Base-by-base conservation (phyloP, 2,329 filamentous ascomycete genomes). In the Hymenoscyphus fraxineus region DNA sequence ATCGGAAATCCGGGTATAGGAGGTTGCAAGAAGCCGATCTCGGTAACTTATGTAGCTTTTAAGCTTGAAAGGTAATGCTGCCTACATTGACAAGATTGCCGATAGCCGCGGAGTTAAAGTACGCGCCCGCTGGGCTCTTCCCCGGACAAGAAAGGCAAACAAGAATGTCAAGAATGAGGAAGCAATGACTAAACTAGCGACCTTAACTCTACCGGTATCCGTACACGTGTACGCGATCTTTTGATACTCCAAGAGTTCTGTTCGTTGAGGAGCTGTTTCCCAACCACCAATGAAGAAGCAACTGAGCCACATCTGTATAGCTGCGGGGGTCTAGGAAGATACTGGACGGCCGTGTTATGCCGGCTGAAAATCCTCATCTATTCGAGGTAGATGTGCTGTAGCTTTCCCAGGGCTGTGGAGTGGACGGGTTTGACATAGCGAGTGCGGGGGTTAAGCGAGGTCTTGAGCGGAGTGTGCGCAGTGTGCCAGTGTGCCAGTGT, bases 11-110 rank as follows among this genome's bases (percentile, higher is more conserved):
- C 47, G 47, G 47, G 10, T 54, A 54, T 54, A 54, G 47, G 47
- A 13, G 47, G 9, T 27, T 54, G 19, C 22, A 3, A 12, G 22
- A 22, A 27, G 22, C 19, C 22, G 10, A 27, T 54, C 10, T 54
- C 47, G 47, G 47, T 6, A 12, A 12, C 12, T 54, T 13, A 19
- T 12, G 19, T 54, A 27, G 27, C 13, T 22, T 19, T 27, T 54
- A 54, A 54, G 47, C 47, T 54, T 54, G 47, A 54, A 35, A 35
- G 35, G 35, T 54, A 54, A 54, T 54, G 19, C 47, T 9, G 44
- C 47, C 19, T 54, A 6, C 22, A 27, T 54, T 54, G 19, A 27
- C 19, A 27, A 7, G 16, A n/a, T 22, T 27, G 10, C 47, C n/a
- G 44, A 47, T 13, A 12, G 19, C n/a, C 19, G 12, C 19, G 9